Base-by-base conservation (phyloP, 1,139 yeast genomes). In the Taiozyma sp. region DNA sequence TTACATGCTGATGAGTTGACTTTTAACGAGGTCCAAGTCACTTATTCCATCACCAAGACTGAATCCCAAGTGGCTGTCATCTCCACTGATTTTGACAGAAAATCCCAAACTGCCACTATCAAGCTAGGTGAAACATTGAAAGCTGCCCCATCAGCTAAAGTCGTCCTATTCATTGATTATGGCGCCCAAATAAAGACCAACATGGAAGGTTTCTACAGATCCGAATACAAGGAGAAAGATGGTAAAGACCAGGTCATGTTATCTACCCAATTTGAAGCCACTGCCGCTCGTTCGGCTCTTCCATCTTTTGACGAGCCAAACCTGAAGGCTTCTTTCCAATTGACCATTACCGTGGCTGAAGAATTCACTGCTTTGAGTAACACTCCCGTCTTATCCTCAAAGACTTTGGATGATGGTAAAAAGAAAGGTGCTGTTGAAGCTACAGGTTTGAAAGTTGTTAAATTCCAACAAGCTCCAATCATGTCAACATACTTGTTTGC, bases 401-500 rank as follows among this genome's bases (percentile, higher is more conserved):
- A 70, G 56, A 63, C 58, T 41, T 72, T 72, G 28, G 75, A 68
- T 45, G 72, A 72, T 57, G 80, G 76, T 55, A 83, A 83, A 69
- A 79, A 79, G 47, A 62, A 62, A 43, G 65, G 64, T 29, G 54
- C 60, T 2, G 48, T 62, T 45, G 62, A 59, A 29, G 47, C 61
- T 22, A 45, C 54, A 29, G 64, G 64, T 3, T 47, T 61, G 51
- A 62, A 62, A 67, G 78, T 79, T 49, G 79, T 81, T 44, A 62
- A 63, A 14, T 83, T 83, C 67, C 78, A 81, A 65, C 70, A 76
- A 43, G 84, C 95, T 9, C 96, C 96, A 28, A 68, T 79, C 56
- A 87, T 87, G 92, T 85, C 93, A 42, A 84, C 96, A 8, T 88
- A 88, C 66, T 68, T 82, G 55, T 82, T 88, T 38, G 96, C 96